phyloP scores from a whole-genome alignment of 306 rosid species.

The Citrullus colocynthis region DNA sequence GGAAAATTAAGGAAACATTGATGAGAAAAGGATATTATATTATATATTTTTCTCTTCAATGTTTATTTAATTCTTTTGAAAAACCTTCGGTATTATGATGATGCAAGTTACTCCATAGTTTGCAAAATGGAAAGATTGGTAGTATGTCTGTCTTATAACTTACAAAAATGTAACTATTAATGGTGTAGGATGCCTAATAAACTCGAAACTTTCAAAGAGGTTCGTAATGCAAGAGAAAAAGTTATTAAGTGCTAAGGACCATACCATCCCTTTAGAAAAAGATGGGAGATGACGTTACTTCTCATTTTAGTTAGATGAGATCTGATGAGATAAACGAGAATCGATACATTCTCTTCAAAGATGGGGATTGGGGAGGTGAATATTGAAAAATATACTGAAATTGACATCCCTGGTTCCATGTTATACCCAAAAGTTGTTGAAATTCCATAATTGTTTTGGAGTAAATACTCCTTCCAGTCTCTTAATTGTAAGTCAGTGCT shows the following conservation, averaged over 20 bases:
- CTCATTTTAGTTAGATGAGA: background rate
- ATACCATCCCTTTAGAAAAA: background rate
- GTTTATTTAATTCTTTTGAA: background rate
- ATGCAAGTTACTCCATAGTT: background rate
- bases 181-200: background rate
- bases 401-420: background rate
- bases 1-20: background rate
- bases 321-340: background rate
- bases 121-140: background rate
- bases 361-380: background rate
- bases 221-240: background rate
- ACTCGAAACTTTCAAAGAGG: background rate
- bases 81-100: background rate
- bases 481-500: background rate
- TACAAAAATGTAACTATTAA: background rate
- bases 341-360: background rate
- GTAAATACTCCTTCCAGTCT: background rate
- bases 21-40: no score
- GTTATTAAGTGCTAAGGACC: background rate
- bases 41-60: background rate
- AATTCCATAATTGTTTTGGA: background rate
- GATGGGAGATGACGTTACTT: background rate
- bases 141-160: background rate
- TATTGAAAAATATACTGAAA: background rate
- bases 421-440: background rate